Base-by-base conservation (phyloP, 2,329 filamentous ascomycete species). In the Claviceps humidiphila region DNA sequence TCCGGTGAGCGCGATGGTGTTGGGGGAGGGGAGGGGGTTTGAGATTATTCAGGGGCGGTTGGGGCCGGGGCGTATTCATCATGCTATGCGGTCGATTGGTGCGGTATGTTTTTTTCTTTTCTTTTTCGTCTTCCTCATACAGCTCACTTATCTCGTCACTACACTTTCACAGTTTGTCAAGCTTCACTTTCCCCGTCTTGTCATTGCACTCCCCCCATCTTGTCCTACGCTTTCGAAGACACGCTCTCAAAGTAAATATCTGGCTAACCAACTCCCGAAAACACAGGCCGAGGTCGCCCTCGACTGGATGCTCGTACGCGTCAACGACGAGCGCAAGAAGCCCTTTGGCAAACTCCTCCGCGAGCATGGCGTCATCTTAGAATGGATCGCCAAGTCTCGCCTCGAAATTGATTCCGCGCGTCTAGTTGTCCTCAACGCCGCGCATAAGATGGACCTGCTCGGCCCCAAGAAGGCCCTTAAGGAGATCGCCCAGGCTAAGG, bases 11-110 rank as follows among this genome's bases (percentile, higher is more conserved):
- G 93, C 87, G 72, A 84, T 98, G 64, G 86, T 97, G 11, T 84
- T 98, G 3, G 91, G 93, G 55, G 88, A 93, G 67, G 93, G 93
- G 58, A 83, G 88, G 57, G 93, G 93, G 20, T 98, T 98, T 68
- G 93, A 98, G 70, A 95, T 98, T 65, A 96, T 98, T 64, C 93
- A 98, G 68, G 93, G 93, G 53, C 88, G 93, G 60, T 84, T 98
- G 24, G 93, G 93, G 1, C 93, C 93, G 1, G 93, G 93, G 38
- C 87, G 93, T 54, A 97, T 98, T 66, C 93, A 98, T 73, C 93
- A 98, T 72, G 89, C 89, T 55, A 98, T 98, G 93, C 84, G 93
- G 58, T 84, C 82, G 55, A 93, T 98, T 64, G 93, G 93, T 51
- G 85, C 89, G 50, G 81, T 81, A 71, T 67, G 76, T 72, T 8